Evolutionary conservation across 2,329 filamentous ascomycete genomes (phyloP), one percentile per base, ranked within the genome.

Genomic region (Sarocladium kiliense): DNA sequence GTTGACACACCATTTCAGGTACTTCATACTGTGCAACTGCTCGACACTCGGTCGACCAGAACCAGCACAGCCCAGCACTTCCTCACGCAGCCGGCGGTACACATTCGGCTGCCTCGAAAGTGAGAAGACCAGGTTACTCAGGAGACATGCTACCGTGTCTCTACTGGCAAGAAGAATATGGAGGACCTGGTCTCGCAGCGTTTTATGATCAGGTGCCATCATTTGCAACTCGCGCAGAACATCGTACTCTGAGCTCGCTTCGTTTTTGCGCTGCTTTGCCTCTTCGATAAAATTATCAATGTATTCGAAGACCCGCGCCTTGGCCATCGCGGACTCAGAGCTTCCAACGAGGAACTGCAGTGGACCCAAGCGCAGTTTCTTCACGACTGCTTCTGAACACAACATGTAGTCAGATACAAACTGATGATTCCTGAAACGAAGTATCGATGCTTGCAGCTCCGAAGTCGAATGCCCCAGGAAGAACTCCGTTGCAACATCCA

Each of bases 1-100:
- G 58, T 84, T 80, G 56, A 84, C 60, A 30, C 78, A 79, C 68
- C 73, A 80, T 59, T 76, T 77, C 54, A 85, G 65, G 57, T 84
- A 84, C 56, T 74, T 77, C 64, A 83, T 71, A 30, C 74, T 71
- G 61, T 74, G 77, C 56, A 84, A 60, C 59, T 80, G 70, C 34
- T 74, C 73, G 55, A 77, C 77, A 0, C 72, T 76, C 1, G 79
- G 77, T 16, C 65, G 63, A 2, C 60, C 60, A 2, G 64, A 63
- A 3, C 71, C 66, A 2, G 58, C 57, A 5, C 71, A 56, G 1
- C 59, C 54, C 49, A 69, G 25, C 1, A 77, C 68, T 37, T 78
- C 75, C 3, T 67, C 64, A 25, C 77, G 69, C 25, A 84, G 63
- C 60, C 76, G 79, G 16, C 61, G 60, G 57, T 72, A 81, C 1